These are phyloP conservation scores for Aspergillus incahuasiensis DNA, from an alignment of 495 filamentous ascomycete species.

Conservation along the genomic window DNA sequence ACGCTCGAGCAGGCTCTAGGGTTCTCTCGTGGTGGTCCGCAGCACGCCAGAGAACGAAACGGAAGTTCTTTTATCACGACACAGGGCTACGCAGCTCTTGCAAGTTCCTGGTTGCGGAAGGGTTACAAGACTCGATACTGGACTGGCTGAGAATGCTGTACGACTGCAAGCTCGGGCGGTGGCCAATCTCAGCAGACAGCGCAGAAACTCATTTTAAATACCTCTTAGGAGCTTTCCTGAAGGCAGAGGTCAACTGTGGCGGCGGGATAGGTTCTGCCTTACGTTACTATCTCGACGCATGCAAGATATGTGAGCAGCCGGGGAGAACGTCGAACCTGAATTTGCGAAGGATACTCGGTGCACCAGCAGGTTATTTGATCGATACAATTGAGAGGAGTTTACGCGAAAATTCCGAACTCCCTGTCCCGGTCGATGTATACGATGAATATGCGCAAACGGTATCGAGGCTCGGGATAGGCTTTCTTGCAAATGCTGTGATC, in stretches of 20 bases:
- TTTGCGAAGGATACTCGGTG: slow-evolving; percentile 21
- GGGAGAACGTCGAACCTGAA: slow-evolving; percentile 6
- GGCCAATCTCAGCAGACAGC: slow-evolving; percentile 18
- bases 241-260: slow-evolving; percentile 34
- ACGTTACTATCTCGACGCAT: slow-evolving; percentile 26
- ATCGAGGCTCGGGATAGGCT: slow-evolving; percentile 21
- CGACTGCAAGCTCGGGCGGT: slow-evolving; percentile 27
- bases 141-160: slow-evolving; percentile 33
- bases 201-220: slow-evolving; percentile 23
- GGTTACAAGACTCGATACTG: slow-evolving; percentile 28
- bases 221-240: slow-evolving; percentile 28
- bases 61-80: slow-evolving; percentile 19
- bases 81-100: slow-evolving; percentile 15
- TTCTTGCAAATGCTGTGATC: slow-evolving; percentile 22
- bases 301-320: slow-evolving; percentile 18
- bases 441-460: slow-evolving; percentile 29
- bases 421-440: slow-evolving; percentile 22
- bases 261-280: slow-evolving; percentile 29
- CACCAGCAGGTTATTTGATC: slow-evolving; percentile 24
- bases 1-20: slow-evolving; percentile 30
- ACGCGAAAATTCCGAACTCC: background rate
- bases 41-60: slow-evolving; percentile 26
- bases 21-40: slow-evolving; percentile 41
- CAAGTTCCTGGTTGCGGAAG: slow-evolving; percentile 42
- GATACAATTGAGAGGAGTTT: background rate